Percentiles rank a stretch among this genome's conserved stretches.
Evolutionary conservation across 2,329 filamentous ascomycete species (phyloP).

Genomic region (Fusarium proliferatum): DNA sequence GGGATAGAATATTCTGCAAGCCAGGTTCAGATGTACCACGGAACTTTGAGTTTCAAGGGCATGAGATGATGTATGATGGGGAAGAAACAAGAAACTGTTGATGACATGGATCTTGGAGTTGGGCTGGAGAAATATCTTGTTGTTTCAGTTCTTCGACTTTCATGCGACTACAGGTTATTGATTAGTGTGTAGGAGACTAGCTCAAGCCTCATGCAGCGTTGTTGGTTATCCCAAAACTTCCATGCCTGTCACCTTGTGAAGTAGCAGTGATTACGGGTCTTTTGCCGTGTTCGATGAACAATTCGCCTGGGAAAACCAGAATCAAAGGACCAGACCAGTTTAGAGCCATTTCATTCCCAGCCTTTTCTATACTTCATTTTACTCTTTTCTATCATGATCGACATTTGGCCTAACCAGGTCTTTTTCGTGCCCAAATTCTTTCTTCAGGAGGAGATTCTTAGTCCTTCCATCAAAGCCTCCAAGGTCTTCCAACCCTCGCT

Average conservation of each 20-base stretch:
- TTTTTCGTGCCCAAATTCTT: neutral
- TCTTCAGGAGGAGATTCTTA: constrained; percentile 54
- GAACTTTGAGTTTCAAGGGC: neutral
- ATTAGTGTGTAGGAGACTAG: constrained; percentile 21
- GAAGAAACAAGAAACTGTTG: neutral
- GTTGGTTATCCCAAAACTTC: neutral
- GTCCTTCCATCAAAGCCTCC: constrained; percentile 64
- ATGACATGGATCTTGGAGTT: neutral
- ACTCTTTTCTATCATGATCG: constrained; percentile 15
- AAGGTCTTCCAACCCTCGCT: constrained; percentile 74
- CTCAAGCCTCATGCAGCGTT: constrained; percentile 6
- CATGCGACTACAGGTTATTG: constrained; percentile 10
- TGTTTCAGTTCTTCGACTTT: constrained; percentile 7
- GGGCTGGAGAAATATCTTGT: constrained; percentile 5
- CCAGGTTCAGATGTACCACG: neutral
- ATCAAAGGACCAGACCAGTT: neutral
- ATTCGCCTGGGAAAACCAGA: neutral
- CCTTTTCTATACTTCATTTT: neutral
- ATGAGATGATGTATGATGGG: constrained; percentile 8
- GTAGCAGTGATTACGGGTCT: neutral
- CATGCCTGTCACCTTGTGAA: neutral
- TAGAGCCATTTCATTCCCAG: neutral
- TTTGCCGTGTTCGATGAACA: neutral
- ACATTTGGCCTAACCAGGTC: constrained; percentile 1
- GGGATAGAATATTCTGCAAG: neutral